Percentiles rank a stretch among this genome's conserved stretches.
These are phyloP conservation scores for Rhododendron vialii DNA, from an alignment of 148 eudicot genomes.

Conservation along the genomic window DNA sequence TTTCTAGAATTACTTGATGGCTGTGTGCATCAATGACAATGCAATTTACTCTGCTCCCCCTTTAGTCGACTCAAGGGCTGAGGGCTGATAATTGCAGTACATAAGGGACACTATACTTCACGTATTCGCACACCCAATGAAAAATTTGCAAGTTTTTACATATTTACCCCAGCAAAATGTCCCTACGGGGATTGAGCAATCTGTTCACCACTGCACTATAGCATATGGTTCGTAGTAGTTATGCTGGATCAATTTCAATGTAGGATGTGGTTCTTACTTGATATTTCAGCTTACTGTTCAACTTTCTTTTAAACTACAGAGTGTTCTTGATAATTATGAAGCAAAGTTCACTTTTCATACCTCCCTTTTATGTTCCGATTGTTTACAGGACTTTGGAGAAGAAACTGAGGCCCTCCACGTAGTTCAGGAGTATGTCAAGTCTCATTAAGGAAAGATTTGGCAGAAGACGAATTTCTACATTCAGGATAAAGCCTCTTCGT, in stretches of 20 bases:
- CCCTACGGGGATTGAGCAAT: neutral
- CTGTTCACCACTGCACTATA: neutral
- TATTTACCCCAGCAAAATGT: neutral
- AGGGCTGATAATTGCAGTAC: neutral
- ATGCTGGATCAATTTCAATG: neutral
- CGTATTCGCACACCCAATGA: neutral
- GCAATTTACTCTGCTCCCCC: neutral
- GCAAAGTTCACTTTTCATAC: neutral
- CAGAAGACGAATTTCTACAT: neutral
- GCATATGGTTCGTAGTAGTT: neutral
- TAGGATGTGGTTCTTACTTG: neutral
- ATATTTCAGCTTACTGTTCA: neutral
- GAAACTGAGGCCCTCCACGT: slow-evolving; percentile 24
- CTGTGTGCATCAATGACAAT: neutral
- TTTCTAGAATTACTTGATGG: neutral
- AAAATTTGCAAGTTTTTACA: neutral
- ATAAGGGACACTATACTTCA: neutral
- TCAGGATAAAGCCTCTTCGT: neutral
- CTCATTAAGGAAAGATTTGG: slow-evolving; percentile 1
- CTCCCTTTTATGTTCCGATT: neutral
- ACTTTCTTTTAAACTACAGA: neutral
- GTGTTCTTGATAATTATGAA: neutral
- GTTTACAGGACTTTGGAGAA: slow-evolving; percentile 26
- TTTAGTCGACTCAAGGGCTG: neutral
- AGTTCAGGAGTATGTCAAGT: slow-evolving; percentile 25